A percentile compares a stretch with the other conserved stretches of the same genome.
phyloP scores from a whole-genome alignment of 2,329 filamentous ascomycete genomes.

The Mycosphaerella arachidis region DNA sequence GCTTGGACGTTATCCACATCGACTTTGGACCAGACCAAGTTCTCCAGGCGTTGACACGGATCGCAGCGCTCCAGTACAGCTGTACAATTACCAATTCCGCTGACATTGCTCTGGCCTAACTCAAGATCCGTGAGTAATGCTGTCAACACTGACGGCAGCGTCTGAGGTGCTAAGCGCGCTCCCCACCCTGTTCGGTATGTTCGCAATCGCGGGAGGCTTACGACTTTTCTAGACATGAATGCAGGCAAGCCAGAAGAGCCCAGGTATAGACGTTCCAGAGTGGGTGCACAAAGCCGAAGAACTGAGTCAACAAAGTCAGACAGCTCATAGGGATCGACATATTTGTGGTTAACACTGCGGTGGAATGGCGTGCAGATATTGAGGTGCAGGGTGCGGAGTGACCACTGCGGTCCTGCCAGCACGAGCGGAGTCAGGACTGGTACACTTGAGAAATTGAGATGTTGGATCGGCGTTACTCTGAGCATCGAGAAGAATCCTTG shows the following conservation, averaged over 20 bases:
- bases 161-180: background rate
- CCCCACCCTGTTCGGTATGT: background rate
- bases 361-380: background rate
- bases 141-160: background rate
- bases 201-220: background rate
- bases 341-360: background rate
- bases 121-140: background rate
- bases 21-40: background rate
- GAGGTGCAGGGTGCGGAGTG: background rate
- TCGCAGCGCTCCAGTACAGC: background rate
- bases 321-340: background rate
- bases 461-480: background rate
- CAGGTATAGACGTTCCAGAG: background rate
- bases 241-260: background rate
- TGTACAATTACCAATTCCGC: background rate
- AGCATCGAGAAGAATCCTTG: background rate
- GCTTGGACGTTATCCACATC: background rate
- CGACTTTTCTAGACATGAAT: background rate
- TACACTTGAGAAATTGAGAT: background rate
- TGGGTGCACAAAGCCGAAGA: background rate
- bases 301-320: background rate
- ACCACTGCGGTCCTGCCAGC: background rate
- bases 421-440: background rate
- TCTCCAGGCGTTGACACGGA: background rate
- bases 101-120: background rate